Conservation (phyloP, 805 yeast species). For the Pichia paraexigua region DNA sequence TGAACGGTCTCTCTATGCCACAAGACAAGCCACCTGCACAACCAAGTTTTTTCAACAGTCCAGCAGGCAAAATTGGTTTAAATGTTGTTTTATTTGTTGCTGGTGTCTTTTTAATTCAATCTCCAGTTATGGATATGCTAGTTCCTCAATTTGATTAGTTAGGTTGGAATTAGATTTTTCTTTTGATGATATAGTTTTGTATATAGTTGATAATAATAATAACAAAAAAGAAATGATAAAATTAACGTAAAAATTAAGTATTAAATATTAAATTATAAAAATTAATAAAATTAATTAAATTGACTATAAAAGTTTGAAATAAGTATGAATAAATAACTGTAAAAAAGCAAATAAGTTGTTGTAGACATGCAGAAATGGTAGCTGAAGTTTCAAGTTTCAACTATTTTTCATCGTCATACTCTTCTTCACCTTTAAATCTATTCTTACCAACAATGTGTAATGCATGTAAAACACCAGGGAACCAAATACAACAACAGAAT, state of each 20-base stretch:
- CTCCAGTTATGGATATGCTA: constrained; percentile 73
- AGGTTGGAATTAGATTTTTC: not conserved
- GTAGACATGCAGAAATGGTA: too few relatives aligned
- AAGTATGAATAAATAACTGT: not conserved
- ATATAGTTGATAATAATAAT: not conserved
- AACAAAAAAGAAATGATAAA: not conserved
- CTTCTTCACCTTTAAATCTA: constrained; percentile 1
- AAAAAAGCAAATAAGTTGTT: not conserved
- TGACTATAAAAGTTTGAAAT: too few relatives aligned
- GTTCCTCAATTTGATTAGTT: constrained; percentile 51
- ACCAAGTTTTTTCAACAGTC: constrained; percentile 51
- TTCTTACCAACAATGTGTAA: constrained; percentile 42
- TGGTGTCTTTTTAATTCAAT: constrained; percentile 70
- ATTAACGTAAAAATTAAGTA: too few relatives aligned
- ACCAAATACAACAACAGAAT: constrained; percentile 54
- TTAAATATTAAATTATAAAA: not conserved
- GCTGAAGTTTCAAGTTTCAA: not conserved
- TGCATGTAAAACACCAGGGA: constrained; percentile 76
- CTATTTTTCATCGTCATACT: not conserved
- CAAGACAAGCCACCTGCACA: constrained; percentile 22
- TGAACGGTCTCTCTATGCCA: constrained; percentile 6
- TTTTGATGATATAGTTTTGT: not conserved
- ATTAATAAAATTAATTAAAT: not conserved
- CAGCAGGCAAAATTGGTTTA: constrained; percentile 55
- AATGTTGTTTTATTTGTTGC: constrained; percentile 60